phyloP scores from a whole-genome alignment of 2,329 filamentous ascomycete genomes.

The Microsporum canis region DNA sequence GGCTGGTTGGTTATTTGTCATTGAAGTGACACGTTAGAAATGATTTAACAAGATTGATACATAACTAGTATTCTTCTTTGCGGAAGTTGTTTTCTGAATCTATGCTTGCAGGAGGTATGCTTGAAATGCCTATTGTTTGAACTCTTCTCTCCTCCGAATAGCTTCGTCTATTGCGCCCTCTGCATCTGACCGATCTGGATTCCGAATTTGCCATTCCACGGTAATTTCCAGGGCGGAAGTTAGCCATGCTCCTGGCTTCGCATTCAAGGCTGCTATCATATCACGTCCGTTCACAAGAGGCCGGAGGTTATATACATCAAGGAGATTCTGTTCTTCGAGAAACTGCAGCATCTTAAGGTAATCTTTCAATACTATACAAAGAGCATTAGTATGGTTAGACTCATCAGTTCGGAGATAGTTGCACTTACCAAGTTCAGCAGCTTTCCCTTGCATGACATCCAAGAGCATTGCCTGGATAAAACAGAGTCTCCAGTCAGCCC shows the following conservation, averaged over 20 bases:
- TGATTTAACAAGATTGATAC: too few relatives aligned
- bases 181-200: slow-evolving; percentile 55
- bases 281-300: slow-evolving; percentile 63
- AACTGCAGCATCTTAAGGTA: slow-evolving; percentile 46
- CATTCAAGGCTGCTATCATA: slow-evolving; percentile 54
- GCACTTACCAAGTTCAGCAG: slow-evolving; percentile 26
- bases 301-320: slow-evolving; percentile 45
- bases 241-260: slow-evolving; percentile 70
- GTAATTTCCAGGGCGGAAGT: slow-evolving; percentile 65
- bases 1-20: too few relatives aligned
- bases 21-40: too few relatives aligned
- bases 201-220: slow-evolving; percentile 77
- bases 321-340: slow-evolving; percentile 40
- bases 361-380: slow-evolving; percentile 32
- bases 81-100: neutral
- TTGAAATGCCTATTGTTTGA: neutral
- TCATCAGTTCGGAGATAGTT: neutral
- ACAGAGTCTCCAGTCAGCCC: slow-evolving; percentile 31
- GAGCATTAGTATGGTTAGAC: neutral
- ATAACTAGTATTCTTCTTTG: too few relatives aligned
- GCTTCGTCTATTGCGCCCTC: slow-evolving; percentile 40
- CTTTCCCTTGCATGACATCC: slow-evolving; percentile 26
- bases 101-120: neutral
- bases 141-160: neutral
- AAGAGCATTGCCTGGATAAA: slow-evolving; percentile 31